Conservation (phyloP, 805 yeast species). For the Candida awuae region DNA sequence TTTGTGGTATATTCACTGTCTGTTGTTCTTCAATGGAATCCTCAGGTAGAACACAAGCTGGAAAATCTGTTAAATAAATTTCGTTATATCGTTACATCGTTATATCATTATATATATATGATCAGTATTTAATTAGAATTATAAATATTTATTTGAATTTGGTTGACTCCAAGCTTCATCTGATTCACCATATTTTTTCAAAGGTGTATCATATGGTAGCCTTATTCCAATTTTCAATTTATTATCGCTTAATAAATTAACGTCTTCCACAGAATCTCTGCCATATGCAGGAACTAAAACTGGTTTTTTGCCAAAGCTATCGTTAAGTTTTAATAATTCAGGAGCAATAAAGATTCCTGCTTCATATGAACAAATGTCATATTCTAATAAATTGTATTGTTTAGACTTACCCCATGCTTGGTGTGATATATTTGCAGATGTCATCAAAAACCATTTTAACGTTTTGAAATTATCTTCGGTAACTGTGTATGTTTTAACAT, state of each 20-base stretch:
- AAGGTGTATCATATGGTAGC: conserved; percentile 50
- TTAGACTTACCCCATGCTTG: conserved; percentile 70
- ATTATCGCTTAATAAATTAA: neutral
- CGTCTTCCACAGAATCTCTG: conserved; percentile 23
- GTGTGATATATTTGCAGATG: conserved; percentile 67
- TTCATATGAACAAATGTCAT: conserved; percentile 39
- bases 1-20: neutral
- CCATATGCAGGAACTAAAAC: conserved; percentile 38
- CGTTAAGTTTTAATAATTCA: conserved; percentile 15
- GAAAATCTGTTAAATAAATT: conserved; percentile 3
- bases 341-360: conserved; percentile 44
- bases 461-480: conserved; percentile 43
- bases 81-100: no score
- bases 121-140: no score
- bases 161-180: conserved; percentile 47
- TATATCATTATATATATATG: no score
- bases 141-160: conserved; percentile 9
- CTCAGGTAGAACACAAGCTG: conserved; percentile 6
- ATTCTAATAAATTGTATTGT: conserved; percentile 21
- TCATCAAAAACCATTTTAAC: conserved; percentile 61
- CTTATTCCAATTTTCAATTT: conserved; percentile 31
- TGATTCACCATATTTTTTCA: conserved; percentile 28
- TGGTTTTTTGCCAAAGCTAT: conserved; percentile 2
- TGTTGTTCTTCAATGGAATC: conserved; percentile 9
- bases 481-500: conserved; percentile 59